Percentiles rank a stretch among this genome's conserved stretches.
phyloP scores from a whole-genome alignment of 768 basidiomycete genomes.

The Pleurotus giganteus region DNA sequence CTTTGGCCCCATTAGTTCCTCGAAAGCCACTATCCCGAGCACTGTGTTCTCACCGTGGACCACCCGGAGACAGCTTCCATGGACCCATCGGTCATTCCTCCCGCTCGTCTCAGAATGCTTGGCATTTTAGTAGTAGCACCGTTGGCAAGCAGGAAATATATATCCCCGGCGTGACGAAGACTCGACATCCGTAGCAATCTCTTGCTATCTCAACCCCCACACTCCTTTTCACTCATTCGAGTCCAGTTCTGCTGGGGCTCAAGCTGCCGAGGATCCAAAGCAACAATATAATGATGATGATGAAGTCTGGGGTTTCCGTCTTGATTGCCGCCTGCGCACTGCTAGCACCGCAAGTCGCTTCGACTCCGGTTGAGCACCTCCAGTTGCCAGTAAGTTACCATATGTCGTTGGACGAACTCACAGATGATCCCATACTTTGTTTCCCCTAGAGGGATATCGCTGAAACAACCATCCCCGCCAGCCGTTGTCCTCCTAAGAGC shows the following conservation, averaged over 20 bases:
- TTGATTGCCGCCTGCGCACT: not conserved
- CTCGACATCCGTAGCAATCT: not conserved
- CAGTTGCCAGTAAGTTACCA: not conserved
- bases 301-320: not conserved
- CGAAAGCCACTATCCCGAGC: too few relatives aligned
- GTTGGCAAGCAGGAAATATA: conserved; percentile 7
- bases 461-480: not conserved
- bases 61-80: too few relatives aligned
- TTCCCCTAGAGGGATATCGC: conserved; percentile 3
- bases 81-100: not conserved
- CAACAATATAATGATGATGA: not conserved
- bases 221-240: not conserved
- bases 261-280: not conserved
- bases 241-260: not conserved
- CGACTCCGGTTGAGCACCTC: not conserved
- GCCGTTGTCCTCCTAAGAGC: not conserved
- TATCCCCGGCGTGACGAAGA: not conserved
- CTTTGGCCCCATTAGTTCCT: too few relatives aligned
- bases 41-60: too few relatives aligned
- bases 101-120: not conserved
- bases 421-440: not conserved
- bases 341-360: not conserved
- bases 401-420: not conserved
- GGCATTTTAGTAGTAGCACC: not conserved
- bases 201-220: not conserved